Percentiles rank a stretch among this genome's conserved stretches.
Conservation (phyloP, 2,329 filamentous ascomycete genomes). For the Cercospora brassicicola region DNA sequence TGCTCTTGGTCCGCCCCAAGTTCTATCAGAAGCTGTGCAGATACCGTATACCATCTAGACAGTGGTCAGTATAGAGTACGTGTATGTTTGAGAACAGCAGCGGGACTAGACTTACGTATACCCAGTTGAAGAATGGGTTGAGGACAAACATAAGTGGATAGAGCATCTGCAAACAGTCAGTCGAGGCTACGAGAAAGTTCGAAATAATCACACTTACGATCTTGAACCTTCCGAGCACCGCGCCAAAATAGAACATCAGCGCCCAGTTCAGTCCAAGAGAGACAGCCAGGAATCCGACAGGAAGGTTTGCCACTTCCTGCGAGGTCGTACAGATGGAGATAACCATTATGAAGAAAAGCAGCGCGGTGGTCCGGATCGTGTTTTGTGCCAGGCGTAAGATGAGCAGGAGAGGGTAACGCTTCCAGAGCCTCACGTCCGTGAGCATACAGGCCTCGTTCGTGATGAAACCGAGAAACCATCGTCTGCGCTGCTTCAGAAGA, state of each 20-base stretch:
- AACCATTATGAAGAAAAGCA: conserved; percentile 92
- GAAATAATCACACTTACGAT: conserved; percentile 45
- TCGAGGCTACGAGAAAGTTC: background rate
- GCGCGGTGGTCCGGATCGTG: conserved; percentile 88
- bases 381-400: conserved; percentile 91
- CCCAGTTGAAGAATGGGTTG: conserved; percentile 97
- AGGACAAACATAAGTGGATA: conserved; percentile 94
- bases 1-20: conserved; percentile 90
- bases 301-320: conserved; percentile 73
- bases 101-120: conserved; percentile 37
- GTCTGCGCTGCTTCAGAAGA: conserved; percentile 86
- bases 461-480: conserved; percentile 97
- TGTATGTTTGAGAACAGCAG: background rate
- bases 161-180: background rate
- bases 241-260: conserved; percentile 93
- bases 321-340: conserved; percentile 82
- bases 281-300: conserved; percentile 89
- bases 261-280: conserved; percentile 91
- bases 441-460: conserved; percentile 99
- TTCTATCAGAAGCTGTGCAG: conserved; percentile 88
- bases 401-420: conserved; percentile 81
- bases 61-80: background rate
- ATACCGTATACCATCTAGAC: conserved; percentile 95
- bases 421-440: conserved; percentile 90
- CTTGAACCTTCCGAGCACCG: conserved; percentile 84